Percentiles rank a stretch among this genome's conserved stretches.
phyloP scores from a whole-genome alignment of 2,329 filamentous ascomycete genomes.

The Diplodia sapinea region DNA sequence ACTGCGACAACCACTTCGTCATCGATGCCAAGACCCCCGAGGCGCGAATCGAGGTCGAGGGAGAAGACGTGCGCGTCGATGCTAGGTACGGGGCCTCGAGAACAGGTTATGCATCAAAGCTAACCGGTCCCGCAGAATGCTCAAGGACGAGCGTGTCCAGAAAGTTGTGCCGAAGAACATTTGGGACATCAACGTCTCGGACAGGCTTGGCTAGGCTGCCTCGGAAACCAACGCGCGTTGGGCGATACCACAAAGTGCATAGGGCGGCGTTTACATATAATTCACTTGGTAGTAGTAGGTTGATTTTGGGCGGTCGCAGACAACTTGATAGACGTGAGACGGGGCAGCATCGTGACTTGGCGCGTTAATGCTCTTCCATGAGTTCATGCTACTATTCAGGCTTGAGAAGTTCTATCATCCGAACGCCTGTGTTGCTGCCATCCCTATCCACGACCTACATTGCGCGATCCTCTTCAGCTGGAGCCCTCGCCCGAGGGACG shows the following conservation, averaged over 20 bases:
- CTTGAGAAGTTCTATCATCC: slow-evolving; percentile 15
- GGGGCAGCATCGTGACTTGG: background rate
- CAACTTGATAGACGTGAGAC: background rate
- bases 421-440: slow-evolving; percentile 5
- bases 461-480: slow-evolving; percentile 31
- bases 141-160: slow-evolving; percentile 84
- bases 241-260: slow-evolving; percentile 17
- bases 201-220: slow-evolving; percentile 71
- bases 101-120: slow-evolving; percentile 22
- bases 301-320: background rate
- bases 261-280: slow-evolving; percentile 25
- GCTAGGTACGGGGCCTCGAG: slow-evolving; percentile 55
- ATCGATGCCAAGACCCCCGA: slow-evolving; percentile 86
- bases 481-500: slow-evolving; percentile 57
- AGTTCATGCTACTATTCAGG: slow-evolving; percentile 18
- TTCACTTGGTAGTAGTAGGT: slow-evolving; percentile 10
- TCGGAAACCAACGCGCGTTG: background rate
- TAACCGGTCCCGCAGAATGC: slow-evolving; percentile 64
- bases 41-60: slow-evolving; percentile 82
- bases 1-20: slow-evolving; percentile 98
- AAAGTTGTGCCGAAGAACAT: slow-evolving; percentile 66
- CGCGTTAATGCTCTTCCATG: slow-evolving; percentile 12
- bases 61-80: slow-evolving; percentile 86
- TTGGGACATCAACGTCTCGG: slow-evolving; percentile 77
- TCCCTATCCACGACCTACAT: slow-evolving; percentile 7